Percentiles rank a stretch among this genome's conserved stretches.
Conservation (phyloP, 2,329 filamentous ascomycete genomes). For the Pseudomassariella vexata region DNA sequence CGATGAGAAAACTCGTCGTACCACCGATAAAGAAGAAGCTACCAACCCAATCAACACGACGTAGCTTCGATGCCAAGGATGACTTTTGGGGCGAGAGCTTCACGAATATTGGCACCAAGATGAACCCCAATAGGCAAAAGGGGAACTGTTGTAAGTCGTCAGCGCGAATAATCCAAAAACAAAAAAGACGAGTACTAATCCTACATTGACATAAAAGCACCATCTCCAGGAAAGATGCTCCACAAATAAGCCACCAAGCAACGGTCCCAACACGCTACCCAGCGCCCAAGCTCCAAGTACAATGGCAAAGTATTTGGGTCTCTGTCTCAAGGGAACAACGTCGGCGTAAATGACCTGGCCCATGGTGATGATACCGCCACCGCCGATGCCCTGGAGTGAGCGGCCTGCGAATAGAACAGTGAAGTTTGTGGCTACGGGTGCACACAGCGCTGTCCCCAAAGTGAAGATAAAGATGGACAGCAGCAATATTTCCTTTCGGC, state of each 20-base stretch:
- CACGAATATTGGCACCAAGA: slow-evolving; percentile 12
- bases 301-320: slow-evolving; percentile 11
- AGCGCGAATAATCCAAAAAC: too few species aligned
- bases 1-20: slow-evolving; percentile 40
- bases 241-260: slow-evolving; percentile 9
- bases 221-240: slow-evolving; percentile 10
- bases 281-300: slow-evolving; percentile 10
- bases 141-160: slow-evolving; percentile 5
- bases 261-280: slow-evolving; percentile 10
- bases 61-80: slow-evolving; percentile 4
- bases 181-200: neutral
- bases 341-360: slow-evolving; percentile 9
- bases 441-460: slow-evolving; percentile 21
- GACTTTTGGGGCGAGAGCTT: slow-evolving; percentile 5
- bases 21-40: slow-evolving; percentile 41
- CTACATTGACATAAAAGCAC: slow-evolving; percentile 14
- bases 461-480: slow-evolving; percentile 37
- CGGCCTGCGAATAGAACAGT: slow-evolving; percentile 7
- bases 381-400: slow-evolving; percentile 8
- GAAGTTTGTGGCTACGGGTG: slow-evolving; percentile 5
- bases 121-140: slow-evolving; percentile 12
- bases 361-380: slow-evolving; percentile 10
- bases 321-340: slow-evolving; percentile 12
- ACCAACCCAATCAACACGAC: slow-evolving; percentile 40
- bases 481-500: slow-evolving; percentile 37